These are phyloP conservation scores for Cercospora citrullina DNA, from an alignment of 2,329 filamentous ascomycete genomes.

Conservation along the genomic window DNA sequence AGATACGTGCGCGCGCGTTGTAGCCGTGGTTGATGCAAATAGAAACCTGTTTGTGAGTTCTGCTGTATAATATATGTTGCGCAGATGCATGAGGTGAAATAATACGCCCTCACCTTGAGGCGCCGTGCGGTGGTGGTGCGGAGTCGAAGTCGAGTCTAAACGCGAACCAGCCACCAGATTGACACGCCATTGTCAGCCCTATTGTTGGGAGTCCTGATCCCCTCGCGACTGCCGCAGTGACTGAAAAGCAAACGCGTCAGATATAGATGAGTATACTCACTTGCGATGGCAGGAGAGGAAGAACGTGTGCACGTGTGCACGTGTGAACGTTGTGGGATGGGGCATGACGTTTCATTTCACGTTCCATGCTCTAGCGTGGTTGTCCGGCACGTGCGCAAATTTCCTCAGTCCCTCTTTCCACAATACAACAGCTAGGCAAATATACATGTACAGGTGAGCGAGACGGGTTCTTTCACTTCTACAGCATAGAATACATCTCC, in stretches of 20 bases:
- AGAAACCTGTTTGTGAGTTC: not conserved
- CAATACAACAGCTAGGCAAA: too few relatives aligned
- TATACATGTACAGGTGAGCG: too few relatives aligned
- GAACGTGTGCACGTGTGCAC: too few relatives aligned
- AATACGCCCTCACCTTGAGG: not conserved
- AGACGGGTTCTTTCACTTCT: too few relatives aligned
- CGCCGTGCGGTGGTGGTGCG: constrained; percentile 3
- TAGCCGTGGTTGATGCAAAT: not conserved
- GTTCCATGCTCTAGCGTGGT: not conserved
- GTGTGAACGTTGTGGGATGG: not conserved
- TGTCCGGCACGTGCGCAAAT: not conserved
- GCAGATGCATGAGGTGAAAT: not conserved
- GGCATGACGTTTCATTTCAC: not conserved
- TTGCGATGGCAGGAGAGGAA: not conserved
- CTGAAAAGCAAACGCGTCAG: not conserved
- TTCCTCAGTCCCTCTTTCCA: too few relatives aligned
- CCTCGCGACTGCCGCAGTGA: not conserved
- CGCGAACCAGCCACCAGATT: constrained; percentile 7
- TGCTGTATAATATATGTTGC: not conserved
- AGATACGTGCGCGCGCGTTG: not conserved
- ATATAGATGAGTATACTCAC: not conserved
- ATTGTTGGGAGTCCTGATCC: not conserved
- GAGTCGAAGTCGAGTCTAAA: constrained; percentile 2
- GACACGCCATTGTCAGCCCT: constrained; percentile 6
- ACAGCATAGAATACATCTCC: not conserved